These are phyloP conservation scores for Colletotrichum theobromicola DNA, from an alignment of 2,329 filamentous ascomycete species.

Conservation along the genomic window DNA sequence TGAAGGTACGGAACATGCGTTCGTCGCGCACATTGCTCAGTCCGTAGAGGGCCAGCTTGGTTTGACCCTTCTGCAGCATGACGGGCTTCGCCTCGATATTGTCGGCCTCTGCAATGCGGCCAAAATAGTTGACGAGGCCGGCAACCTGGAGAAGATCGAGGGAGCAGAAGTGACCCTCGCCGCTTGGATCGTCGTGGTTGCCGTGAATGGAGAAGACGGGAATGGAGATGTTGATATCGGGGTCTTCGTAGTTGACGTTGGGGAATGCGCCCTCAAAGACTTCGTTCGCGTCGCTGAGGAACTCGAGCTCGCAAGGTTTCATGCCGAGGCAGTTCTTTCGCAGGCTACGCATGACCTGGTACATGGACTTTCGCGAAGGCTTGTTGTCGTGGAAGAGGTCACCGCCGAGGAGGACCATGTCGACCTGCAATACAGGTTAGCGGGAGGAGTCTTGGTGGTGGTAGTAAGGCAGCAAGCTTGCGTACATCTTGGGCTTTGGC, in stretches of 20 bases:
- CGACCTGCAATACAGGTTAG: conserved; percentile 58
- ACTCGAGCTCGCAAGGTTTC: conserved; percentile 93
- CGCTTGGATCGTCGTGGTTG: conserved; percentile 98
- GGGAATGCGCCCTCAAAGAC: conserved; percentile 90
- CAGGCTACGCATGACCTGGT: conserved; percentile 94
- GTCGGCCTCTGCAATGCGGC: conserved; percentile 88
- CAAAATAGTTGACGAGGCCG: conserved; percentile 94
- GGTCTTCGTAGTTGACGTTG: conserved; percentile 97
- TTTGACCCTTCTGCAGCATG: conserved; percentile 89
- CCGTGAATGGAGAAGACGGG: conserved; percentile 98
- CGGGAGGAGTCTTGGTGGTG: not conserved
- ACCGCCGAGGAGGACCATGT: conserved; percentile 95
- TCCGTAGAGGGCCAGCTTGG: conserved; percentile 91
- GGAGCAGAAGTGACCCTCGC: conserved; percentile 89
- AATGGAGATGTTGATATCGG: conserved; percentile 95
- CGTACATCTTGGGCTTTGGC: conserved; percentile 81
- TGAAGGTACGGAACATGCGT: conserved; percentile 89
- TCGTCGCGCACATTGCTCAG: conserved; percentile 97
- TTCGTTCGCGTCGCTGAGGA: conserved; percentile 90
- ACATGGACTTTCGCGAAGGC: conserved; percentile 93
- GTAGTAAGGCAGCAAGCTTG: not conserved
- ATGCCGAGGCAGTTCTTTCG: conserved; percentile 93
- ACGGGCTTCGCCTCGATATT: conserved; percentile 93
- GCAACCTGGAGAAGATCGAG: conserved; percentile 91
- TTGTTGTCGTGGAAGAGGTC: conserved; percentile 99